Conservation (phyloP, 768 basidiomycete genomes). For the Tulasnella sp. region DNA sequence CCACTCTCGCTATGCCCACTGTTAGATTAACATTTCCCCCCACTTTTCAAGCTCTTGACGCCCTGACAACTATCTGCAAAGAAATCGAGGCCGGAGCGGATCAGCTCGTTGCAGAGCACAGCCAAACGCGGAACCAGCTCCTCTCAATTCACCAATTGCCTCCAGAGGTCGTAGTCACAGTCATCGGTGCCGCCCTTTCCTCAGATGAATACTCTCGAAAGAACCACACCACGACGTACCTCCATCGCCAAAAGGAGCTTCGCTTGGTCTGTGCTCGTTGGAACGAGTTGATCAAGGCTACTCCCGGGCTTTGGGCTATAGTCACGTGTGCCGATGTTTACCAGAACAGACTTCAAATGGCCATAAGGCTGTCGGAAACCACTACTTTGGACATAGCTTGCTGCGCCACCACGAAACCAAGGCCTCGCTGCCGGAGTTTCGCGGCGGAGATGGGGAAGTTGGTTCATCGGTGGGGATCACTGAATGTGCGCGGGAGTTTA, state of each 20-base stretch:
- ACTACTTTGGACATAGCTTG: not conserved
- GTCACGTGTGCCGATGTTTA: not conserved
- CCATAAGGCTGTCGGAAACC: not conserved
- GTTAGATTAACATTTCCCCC: not conserved
- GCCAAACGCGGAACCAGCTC: not conserved
- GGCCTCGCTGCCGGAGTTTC: not conserved
- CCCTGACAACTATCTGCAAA: not conserved
- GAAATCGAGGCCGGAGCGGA: constrained; percentile 5
- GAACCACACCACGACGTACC: not conserved
- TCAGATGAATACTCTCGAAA: not conserved
- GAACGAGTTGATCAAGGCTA: not conserved
- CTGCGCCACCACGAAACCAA: not conserved
- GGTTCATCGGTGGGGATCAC: not conserved
- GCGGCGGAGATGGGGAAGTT: not conserved
- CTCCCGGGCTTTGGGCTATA: not conserved
- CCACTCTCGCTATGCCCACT: too few relatives aligned
- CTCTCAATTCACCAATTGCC: not conserved
- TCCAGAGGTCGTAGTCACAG: not conserved
- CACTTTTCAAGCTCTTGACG: not conserved
- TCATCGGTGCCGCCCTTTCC: not conserved
- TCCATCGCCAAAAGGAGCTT: not conserved
- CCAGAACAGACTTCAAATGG: not conserved
- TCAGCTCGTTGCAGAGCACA: not conserved
- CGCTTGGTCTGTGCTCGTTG: constrained; percentile 1
- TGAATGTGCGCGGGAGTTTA: not conserved